phyloP scores from a whole-genome alignment of 768 basidiomycete species.

The Rhizopogon roseolus region DNA sequence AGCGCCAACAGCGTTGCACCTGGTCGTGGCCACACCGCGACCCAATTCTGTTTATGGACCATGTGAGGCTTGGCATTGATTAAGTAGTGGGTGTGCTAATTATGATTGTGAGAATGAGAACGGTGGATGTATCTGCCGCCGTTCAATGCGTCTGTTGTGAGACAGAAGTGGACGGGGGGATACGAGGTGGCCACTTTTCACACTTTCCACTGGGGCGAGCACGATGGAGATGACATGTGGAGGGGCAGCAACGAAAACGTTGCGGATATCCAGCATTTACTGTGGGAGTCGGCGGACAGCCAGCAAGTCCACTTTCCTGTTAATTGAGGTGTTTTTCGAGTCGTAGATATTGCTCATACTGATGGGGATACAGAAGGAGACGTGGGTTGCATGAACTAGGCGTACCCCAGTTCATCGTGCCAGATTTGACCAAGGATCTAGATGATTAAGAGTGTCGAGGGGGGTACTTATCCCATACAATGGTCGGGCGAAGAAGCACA shows the following conservation, averaged over 20 bases:
- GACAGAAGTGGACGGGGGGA: conserved; percentile 40
- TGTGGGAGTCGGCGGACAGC: conserved; percentile 34
- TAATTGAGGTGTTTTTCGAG: not conserved
- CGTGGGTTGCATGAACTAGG: not conserved
- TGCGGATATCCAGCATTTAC: conserved; percentile 30
- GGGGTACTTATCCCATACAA: too few species aligned
- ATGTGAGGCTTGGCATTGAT: conserved; percentile 23
- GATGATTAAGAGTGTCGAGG: too few species aligned
- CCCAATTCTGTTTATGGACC: conserved; percentile 42
- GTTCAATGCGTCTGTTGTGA: conserved; percentile 41
- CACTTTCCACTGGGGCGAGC: conserved; percentile 46
- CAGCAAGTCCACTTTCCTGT: conserved; percentile 26
- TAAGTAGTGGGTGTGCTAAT: not conserved
- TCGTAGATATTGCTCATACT: not conserved
- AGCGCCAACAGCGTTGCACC: conserved; percentile 39
- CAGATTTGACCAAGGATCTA: not conserved
- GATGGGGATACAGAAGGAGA: not conserved
- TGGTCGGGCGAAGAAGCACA: not conserved
- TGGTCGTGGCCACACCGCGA: conserved; percentile 34
- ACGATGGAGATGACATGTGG: conserved; percentile 29
- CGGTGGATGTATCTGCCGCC: conserved; percentile 48
- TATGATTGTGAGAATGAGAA: conserved; percentile 9
- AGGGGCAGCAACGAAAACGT: conserved; percentile 28
- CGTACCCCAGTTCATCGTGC: too few species aligned
- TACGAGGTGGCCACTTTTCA: conserved; percentile 50